Evolutionary conservation across 108 stramenopile species (phyloP).

Genomic region (Mayamaea pseudoterrestris): DNA sequence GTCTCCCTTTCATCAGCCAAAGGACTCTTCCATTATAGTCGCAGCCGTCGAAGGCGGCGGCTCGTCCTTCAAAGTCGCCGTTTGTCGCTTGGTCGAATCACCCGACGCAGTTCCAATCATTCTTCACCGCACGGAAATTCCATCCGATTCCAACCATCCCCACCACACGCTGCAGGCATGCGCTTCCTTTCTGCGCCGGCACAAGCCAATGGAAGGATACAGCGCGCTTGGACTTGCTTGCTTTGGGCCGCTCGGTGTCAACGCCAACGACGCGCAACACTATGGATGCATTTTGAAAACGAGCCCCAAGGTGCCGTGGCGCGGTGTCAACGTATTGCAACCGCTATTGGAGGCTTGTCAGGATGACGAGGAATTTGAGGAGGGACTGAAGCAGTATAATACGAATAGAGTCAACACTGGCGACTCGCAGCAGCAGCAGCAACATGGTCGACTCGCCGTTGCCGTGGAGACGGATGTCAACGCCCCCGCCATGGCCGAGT

Average conservation of each 20-base stretch:
- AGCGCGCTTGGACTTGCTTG: constrained; percentile 83
- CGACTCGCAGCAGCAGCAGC: too few relatives aligned
- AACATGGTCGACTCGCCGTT: constrained; percentile 19
- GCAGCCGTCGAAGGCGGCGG: constrained; percentile 95
- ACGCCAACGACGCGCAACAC: constrained; percentile 14
- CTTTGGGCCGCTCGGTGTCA: constrained; percentile 86
- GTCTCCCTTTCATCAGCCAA: too few relatives aligned
- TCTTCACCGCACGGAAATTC: constrained; percentile 25
- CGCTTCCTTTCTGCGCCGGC: constrained; percentile 26
- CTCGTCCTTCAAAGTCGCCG: constrained; percentile 80
- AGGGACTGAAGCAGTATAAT: too few relatives aligned
- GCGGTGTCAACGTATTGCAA: constrained; percentile 58
- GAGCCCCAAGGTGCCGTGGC: constrained; percentile 87
- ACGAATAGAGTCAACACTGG: too few relatives aligned
- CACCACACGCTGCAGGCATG: constrained; percentile 30
- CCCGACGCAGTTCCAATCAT: constrained; percentile 19
- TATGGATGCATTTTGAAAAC: constrained; percentile 81
- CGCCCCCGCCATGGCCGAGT: constrained; percentile 93
- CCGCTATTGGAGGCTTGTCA: constrained; percentile 46
- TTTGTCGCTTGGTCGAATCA: constrained; percentile 23
- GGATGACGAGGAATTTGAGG: too few relatives aligned
- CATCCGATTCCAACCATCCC: constrained; percentile 34
- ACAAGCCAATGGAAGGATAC: constrained; percentile 30
- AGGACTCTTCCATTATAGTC: constrained; percentile 18
- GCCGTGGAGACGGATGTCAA: constrained; percentile 95